These are phyloP conservation scores for Ogataea paraovalis DNA, from an alignment of 805 yeast genomes.

Conservation along the genomic window DNA sequence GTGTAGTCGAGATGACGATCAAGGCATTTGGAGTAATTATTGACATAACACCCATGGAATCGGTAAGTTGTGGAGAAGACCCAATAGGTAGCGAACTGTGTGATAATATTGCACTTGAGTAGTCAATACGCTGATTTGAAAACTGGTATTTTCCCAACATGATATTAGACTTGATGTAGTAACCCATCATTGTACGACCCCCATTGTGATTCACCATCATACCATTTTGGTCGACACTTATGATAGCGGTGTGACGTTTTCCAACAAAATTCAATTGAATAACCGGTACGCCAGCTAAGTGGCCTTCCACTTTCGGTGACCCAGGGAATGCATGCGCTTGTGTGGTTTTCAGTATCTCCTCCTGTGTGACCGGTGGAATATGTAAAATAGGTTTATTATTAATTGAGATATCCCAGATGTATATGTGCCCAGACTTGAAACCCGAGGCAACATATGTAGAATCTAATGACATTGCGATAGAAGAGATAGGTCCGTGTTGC, in stretches of 20 bases:
- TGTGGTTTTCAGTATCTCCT: conserved; percentile 12
- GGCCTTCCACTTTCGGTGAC: conserved; percentile 26
- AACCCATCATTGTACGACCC: conserved; percentile 51
- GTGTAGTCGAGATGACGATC: conserved; percentile 50
- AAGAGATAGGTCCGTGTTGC: conserved; percentile 46
- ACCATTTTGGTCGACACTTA: conserved; percentile 55
- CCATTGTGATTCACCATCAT: conserved; percentile 63
- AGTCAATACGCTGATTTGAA: conserved; percentile 3
- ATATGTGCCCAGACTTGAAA: conserved; percentile 56
- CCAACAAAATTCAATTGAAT: conserved; percentile 46
- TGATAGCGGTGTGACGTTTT: conserved; percentile 49
- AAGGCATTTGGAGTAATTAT: conserved; percentile 50
- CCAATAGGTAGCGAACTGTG: conserved; percentile 60
- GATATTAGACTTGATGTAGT: conserved; percentile 42
- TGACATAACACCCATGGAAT: conserved; percentile 56
- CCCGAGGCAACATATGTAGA: conserved; percentile 70
- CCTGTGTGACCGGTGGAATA: conserved; percentile 28
- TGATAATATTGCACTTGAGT: conserved; percentile 31
- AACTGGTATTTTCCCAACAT: conserved; percentile 46
- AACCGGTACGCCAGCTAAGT: conserved; percentile 36
- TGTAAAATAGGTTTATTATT: conserved; percentile 27
- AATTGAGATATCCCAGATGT: conserved; percentile 59
- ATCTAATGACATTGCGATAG: conserved; percentile 62
- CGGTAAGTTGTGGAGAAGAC: conserved; percentile 48
- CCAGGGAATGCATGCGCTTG: background rate